Evolutionary conservation across 352 stramenopile species (phyloP), one percentile per base, ranked within the genome.

Genomic region (Phytophthora chlamydospora): DNA sequence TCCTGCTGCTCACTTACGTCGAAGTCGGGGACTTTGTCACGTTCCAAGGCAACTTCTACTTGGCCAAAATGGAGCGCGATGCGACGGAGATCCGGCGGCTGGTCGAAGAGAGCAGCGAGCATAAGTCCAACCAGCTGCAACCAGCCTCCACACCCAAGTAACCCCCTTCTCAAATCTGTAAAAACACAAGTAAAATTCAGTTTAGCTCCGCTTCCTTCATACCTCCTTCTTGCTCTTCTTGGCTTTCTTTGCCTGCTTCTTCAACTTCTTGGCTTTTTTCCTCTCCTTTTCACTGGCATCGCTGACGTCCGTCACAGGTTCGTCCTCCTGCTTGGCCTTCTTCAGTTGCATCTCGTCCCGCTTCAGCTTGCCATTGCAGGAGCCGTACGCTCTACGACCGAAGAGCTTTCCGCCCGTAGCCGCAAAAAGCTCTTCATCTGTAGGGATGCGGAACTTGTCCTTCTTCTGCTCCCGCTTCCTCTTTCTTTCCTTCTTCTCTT

Each of bases 341-440:
- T 71, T 74, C 24, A 88, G 31, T 21, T 85, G 80, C 60, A 91
- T 40, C 56, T 78, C 74, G 40, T 94, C 83, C 10, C 91, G 83
- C 64, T 89, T 90, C 27, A 96, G 62, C 56, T 97, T 97, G 35
- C 89, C 91, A 3, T 78, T 83, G 63, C 90, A 95, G 2, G 83
- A 92, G 2, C 84, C 85, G 55, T 98, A 97, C 3, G 95, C 95
- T 58, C 97, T 74, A 64, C 97, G 98, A 10, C 95, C 96, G 76
- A 99, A 98, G 39, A 98, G 75, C 44, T 97, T 97, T 29, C 97
- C 97, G 16, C 96, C 97, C 0, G 96, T 99, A 2, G 95, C 96
- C 40, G 86, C 76, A 70, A 99, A 99, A 24, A 99, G 83, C 69
- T 99, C 95, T 65, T 98, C 91, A 67, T 98, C 96, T 12, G 95